A percentile compares a stretch with the other conserved stretches of the same genome.
phyloP scores from a whole-genome alignment of 768 basidiomycete genomes.

The Lentinus tigrinus region DNA sequence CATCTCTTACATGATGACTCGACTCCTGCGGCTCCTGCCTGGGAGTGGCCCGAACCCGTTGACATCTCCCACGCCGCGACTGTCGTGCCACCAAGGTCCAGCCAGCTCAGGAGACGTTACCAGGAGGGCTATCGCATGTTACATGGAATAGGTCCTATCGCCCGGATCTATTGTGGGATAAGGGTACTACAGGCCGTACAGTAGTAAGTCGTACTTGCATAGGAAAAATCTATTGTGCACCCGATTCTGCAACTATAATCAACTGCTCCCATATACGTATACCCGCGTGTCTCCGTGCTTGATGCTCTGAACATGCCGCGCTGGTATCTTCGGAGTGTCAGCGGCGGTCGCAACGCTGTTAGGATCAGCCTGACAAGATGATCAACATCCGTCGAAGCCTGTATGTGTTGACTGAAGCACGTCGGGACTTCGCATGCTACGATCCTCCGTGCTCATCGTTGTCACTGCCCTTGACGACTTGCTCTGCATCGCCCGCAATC shows the following conservation, averaged over 20 bases:
- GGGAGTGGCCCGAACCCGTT: too few relatives aligned
- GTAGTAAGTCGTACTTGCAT: neutral
- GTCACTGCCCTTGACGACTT: neutral
- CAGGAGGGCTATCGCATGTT: too few relatives aligned
- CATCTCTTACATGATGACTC: slow-evolving; percentile 2
- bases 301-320: neutral
- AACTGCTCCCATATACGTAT: neutral
- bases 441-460: neutral
- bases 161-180: neutral
- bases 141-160: too few relatives aligned
- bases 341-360: slow-evolving; percentile 7
- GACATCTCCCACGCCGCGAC: too few relatives aligned
- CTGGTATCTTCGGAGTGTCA: neutral
- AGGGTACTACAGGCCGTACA: too few relatives aligned
- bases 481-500: neutral
- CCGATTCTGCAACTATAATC: neutral
- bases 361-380: slow-evolving; percentile 5
- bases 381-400: slow-evolving; percentile 10
- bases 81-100: too few relatives aligned
- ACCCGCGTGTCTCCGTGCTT: neutral
- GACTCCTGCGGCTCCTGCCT: too few relatives aligned
- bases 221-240: neutral
- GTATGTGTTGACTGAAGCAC: neutral
- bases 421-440: neutral
- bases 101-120: too few relatives aligned